Evolutionary conservation across 2,329 filamentous ascomycete genomes (phyloP), one percentile per base, ranked within the genome.

Genomic region (Capronia americana): DNA sequence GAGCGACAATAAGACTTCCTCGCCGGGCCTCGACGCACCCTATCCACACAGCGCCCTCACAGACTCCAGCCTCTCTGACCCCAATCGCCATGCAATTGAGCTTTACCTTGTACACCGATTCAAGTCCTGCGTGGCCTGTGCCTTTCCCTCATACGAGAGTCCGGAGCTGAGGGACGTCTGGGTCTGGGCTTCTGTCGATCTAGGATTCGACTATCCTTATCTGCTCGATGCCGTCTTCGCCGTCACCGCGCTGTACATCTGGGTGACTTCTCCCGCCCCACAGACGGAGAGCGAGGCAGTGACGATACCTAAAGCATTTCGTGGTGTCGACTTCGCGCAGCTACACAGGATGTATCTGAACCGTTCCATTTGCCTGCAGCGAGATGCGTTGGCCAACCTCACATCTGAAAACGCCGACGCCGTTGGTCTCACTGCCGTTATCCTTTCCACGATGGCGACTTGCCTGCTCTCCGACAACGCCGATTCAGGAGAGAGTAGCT

Each of bases 361-460:
- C 30, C 46, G 65, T 56, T 74, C 75, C 23, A 63, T 77, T 7
- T 70, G 70, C 12, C 71, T 73, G 58, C 74, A 77, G 64, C 62
- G 69, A 57, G 69, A 69, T 7, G 74, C 74, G n/a, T 63, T 76
- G 17, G 59, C 69, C 5, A 61, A 71, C 24, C 44, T 76, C 4
- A 70, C 70, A 10, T 68, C 68, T 14, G 67, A 57, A 7, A 74
- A 75, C 46, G 74, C 74, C 14, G 75, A 76, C 60, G 72, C 73
- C 5, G 71, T 74, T 7, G 72, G 73, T 30, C 70, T 76, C 20
- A 71, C 75, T 6, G 71, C 73, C 30, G 68, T 74, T 8, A 32
- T 75, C 11, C 71, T 75, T 53, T 71, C 71, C 28, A 70, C 76
- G 57, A 74, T 73, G 32, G 70, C 75, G 4, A 63, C 34, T 12